These are phyloP conservation scores for Mycena sp. DNA, from an alignment of 1,284 basidiomycete genomes.

Conservation along the genomic window DNA sequence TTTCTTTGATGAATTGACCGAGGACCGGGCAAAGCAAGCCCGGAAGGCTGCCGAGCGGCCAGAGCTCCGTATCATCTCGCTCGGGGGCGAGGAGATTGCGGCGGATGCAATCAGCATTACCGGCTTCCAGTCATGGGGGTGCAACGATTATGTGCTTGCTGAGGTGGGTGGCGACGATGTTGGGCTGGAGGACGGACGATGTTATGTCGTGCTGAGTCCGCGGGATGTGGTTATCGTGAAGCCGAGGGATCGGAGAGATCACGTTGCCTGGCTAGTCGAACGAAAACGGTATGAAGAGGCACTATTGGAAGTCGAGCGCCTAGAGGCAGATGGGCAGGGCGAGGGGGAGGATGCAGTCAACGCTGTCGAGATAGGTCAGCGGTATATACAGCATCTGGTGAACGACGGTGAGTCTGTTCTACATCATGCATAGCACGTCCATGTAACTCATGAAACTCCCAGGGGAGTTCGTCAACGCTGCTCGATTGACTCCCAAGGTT, in stretches of 20 bases:
- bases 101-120: slow-evolving; percentile 86
- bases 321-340: slow-evolving; percentile 46
- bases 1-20: slow-evolving; percentile 72
- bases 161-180: slow-evolving; percentile 50
- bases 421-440: not conserved
- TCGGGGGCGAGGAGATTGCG: slow-evolving; percentile 88
- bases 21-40: slow-evolving; percentile 74
- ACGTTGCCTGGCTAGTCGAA: slow-evolving; percentile 94
- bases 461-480: slow-evolving; percentile 88
- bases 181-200: slow-evolving; percentile 45
- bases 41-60: slow-evolving; percentile 88
- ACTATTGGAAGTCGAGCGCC: slow-evolving; percentile 82
- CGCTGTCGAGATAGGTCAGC: slow-evolving; percentile 82
- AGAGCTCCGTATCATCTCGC: slow-evolving; percentile 92
- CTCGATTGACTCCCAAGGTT: slow-evolving; percentile 87
- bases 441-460: not conserved
- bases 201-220: slow-evolving; percentile 88
- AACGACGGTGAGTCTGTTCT: slow-evolving; percentile 63
- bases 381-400: slow-evolving; percentile 86
- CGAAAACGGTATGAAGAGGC: slow-evolving; percentile 90
- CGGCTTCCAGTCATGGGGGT: slow-evolving; percentile 86
- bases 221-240: slow-evolving; percentile 87
- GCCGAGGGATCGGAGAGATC: slow-evolving; percentile 89
- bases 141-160: slow-evolving; percentile 90
- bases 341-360: slow-evolving; percentile 56